A percentile compares a stretch with the other conserved stretches of the same genome.
These are phyloP conservation scores for Rhipidocladum racemiflorum DNA, from an alignment of 176 grass and related monocot species.

Conservation along the genomic window DNA sequence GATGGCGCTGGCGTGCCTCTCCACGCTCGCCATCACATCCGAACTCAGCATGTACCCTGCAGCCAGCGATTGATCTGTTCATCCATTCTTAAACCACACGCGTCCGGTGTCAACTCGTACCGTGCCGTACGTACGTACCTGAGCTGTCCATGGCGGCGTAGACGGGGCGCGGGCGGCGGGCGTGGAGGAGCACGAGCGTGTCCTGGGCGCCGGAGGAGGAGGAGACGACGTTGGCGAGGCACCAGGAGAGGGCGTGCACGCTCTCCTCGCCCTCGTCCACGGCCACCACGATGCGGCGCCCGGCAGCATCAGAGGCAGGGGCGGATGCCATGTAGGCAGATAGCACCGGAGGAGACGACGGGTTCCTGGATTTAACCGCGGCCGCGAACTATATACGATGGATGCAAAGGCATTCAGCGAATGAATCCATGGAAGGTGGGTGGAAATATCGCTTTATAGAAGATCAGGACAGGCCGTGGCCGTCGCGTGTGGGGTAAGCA, in stretches of 20 bases:
- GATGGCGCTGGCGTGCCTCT: slow-evolving; percentile 32
- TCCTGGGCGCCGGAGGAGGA: background rate
- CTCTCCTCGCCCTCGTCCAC: slow-evolving; percentile 61
- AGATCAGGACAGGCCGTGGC: too few relatives aligned
- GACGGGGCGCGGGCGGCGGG: slow-evolving; percentile 41
- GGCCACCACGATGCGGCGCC: slow-evolving; percentile 46
- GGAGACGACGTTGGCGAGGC: slow-evolving; percentile 49
- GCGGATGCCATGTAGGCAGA: background rate
- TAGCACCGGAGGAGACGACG: too few relatives aligned
- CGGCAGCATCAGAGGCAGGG: background rate
- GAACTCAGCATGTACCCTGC: slow-evolving; percentile 46
- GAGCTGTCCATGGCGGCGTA: slow-evolving; percentile 48
- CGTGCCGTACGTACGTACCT: slow-evolving; percentile 32
- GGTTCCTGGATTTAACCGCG: too few relatives aligned
- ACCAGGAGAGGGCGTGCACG: slow-evolving; percentile 53
- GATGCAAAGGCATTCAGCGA: too few relatives aligned
- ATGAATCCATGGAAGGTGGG: too few relatives aligned
- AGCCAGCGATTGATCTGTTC: background rate
- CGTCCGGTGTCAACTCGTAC: background rate
- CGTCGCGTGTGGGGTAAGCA: too few relatives aligned
- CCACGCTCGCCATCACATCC: slow-evolving; percentile 42
- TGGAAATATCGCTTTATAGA: too few relatives aligned
- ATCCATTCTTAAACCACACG: background rate
- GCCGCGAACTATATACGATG: too few relatives aligned
- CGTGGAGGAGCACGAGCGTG: slow-evolving; percentile 45